phyloP scores from a whole-genome alignment of 2,329 filamentous ascomycete genomes.

The Hirsutella rhossiliensis region DNA sequence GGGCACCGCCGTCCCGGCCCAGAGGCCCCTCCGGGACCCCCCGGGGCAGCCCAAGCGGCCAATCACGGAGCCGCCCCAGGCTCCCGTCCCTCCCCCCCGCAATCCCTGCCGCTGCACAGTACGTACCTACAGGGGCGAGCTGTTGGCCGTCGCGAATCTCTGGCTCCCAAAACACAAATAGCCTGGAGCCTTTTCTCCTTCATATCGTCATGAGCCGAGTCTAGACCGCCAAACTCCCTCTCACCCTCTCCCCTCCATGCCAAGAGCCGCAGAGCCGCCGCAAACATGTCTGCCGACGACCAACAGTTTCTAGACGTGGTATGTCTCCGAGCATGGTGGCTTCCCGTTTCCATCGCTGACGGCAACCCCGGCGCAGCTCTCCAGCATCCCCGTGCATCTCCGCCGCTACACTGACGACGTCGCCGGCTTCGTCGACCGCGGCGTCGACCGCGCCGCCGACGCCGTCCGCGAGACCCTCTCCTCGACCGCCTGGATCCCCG shows the following conservation, averaged over 20 bases:
- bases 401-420: constrained; percentile 58
- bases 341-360: not conserved
- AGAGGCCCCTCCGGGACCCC: no score
- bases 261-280: not conserved
- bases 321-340: constrained; percentile 19
- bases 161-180: no score
- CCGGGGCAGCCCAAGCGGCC: no score
- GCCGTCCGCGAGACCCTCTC: constrained; percentile 58
- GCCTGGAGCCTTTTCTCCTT: no score
- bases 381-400: constrained; percentile 48
- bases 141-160: no score
- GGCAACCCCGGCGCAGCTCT: constrained; percentile 26
- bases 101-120: no score
- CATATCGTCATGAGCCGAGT: not conserved
- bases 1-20: no score
- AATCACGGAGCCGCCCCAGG: no score
- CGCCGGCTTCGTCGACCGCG: constrained; percentile 68
- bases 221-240: not conserved
- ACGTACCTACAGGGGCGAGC: no score
- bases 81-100: no score
- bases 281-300: constrained; percentile 65
- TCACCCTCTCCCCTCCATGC: constrained; percentile 1
- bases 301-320: constrained; percentile 69
- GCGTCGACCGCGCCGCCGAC: constrained; percentile 65
- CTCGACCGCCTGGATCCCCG: constrained; percentile 60